Percentiles rank a stretch among this genome's conserved stretches.
Evolutionary conservation across 1,284 basidiomycete genomes (phyloP).

Genomic region (Tremellales sp.): DNA sequence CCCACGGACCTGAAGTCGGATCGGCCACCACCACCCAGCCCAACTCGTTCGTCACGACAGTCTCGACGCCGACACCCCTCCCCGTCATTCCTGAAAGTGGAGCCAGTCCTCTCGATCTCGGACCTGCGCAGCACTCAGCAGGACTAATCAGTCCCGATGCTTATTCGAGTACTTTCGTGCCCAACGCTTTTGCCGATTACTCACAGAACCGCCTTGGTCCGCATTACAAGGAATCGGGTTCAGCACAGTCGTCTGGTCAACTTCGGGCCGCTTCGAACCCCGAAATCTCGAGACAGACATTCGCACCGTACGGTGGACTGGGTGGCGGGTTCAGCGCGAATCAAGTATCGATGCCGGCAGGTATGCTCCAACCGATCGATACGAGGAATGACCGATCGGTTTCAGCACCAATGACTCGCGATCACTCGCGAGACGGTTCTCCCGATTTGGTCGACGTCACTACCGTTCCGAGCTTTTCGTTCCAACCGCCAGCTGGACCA

Average conservation of each 20-base stretch:
- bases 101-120: constrained; percentile 5
- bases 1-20: neutral
- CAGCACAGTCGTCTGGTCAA: too few species aligned
- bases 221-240: too few species aligned
- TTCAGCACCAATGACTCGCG: constrained; percentile 3
- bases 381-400: neutral
- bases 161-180: neutral
- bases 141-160: neutral
- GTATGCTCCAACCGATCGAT: neutral
- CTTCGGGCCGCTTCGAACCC: neutral
- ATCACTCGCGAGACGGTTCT: constrained; percentile 1
- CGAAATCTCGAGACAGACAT: neutral
- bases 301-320: constrained; percentile 8
- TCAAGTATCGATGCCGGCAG: constrained; percentile 14
- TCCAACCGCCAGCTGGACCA: constrained; percentile 17
- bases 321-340: constrained; percentile 18
- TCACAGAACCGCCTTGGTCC: too few species aligned
- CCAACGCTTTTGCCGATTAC: neutral
- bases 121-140: constrained; percentile 9
- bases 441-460: constrained; percentile 27
- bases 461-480: constrained; percentile 24
- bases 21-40: neutral
- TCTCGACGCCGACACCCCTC: neutral
- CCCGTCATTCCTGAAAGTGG: neutral
- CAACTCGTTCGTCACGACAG: neutral